Conservation (phyloP, 2,329 filamentous ascomycete species). For the Diaporthe aspalathi region DNA sequence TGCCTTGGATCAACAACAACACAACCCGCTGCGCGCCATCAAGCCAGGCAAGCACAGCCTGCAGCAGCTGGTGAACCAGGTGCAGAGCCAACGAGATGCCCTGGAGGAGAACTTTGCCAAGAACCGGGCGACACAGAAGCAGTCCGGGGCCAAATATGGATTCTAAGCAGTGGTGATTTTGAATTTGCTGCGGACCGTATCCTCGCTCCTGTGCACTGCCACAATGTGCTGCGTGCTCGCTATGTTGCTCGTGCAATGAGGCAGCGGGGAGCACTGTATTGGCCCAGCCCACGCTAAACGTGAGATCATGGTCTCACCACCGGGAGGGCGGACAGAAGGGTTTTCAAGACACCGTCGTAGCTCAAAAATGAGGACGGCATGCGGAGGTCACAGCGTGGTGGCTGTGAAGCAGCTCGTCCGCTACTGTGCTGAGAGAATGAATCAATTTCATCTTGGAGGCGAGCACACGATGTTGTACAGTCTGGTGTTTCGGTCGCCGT, state of each 20-base stretch:
- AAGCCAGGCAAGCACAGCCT: conserved; percentile 91
- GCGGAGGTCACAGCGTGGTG: not conserved
- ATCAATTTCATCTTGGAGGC: not conserved
- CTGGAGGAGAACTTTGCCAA: conserved; percentile 92
- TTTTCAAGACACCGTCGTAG: not conserved
- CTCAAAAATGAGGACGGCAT: too few species aligned
- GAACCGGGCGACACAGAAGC: conserved; percentile 81
- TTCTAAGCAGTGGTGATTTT: conserved; percentile 64
- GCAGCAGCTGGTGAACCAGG: conserved; percentile 86
- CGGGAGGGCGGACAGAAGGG: not conserved
- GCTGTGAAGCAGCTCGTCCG: not conserved
- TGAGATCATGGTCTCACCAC: not conserved
- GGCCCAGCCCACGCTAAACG: too few species aligned
- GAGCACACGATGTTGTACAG: not conserved
- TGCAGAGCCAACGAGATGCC: conserved; percentile 84
- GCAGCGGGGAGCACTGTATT: not conserved
- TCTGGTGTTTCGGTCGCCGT: not conserved
- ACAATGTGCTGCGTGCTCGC: not conserved
- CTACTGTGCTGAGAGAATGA: not conserved
- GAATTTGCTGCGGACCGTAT: not conserved
- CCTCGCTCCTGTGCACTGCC: not conserved
- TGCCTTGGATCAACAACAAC: conserved; percentile 76
- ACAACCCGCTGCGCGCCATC: conserved; percentile 86
- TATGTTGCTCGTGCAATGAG: not conserved
- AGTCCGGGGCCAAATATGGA: conserved; percentile 85